Evolutionary conservation across 352 stramenopile species (phyloP), one percentile per base, ranked within the genome.

Genomic region (Peronospora destructor): DNA sequence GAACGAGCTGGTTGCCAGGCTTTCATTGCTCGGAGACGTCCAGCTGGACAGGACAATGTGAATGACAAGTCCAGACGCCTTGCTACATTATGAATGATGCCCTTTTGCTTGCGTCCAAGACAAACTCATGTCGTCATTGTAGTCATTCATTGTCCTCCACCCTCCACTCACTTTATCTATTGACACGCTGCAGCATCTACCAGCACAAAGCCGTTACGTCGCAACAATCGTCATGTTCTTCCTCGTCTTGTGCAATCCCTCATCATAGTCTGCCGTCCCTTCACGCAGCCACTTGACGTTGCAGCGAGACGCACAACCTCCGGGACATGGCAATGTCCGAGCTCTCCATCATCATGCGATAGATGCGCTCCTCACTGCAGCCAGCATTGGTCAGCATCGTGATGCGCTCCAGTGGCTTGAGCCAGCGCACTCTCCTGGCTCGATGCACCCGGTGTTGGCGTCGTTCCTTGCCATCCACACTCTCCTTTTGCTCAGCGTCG

Each of bases 341-440:
- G n/a, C 53, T 63, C 57, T 84, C 69, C 67, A 80, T 74, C 66
- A 84, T 72, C 67, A 81, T 81, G 43, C 69, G 68, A 36, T 68
- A 80, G 53, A 84, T 84, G 33, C 53, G 49, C 42, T 78, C 63
- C 49, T 84, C 72, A 40, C 70, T 84, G 44, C 64, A 78, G 29
- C 72, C 72, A 29, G 72, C 72, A 32, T 77, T 76, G 12, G 67
- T 81, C 37, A 84, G 54, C 70, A 84, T 76, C 26, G 61, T 68
- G 41, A 81, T 66, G 12, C 71, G 71, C 45, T 82, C 73, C 28
- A 76, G 61, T 12, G 73, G 73, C 48, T 84, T 82, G 33, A 84
- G 54, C 72, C 72, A 84, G 13, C 67, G 73, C 52, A 84, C 73
- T 44, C 50, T 40, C 0, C 60, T 30, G 0, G 25, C 32, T 12